Evolutionary conservation across 441 rosid genomes (phyloP), one percentile per base, ranked within the genome.

Genomic region (Metrosideros polymorpha): DNA sequence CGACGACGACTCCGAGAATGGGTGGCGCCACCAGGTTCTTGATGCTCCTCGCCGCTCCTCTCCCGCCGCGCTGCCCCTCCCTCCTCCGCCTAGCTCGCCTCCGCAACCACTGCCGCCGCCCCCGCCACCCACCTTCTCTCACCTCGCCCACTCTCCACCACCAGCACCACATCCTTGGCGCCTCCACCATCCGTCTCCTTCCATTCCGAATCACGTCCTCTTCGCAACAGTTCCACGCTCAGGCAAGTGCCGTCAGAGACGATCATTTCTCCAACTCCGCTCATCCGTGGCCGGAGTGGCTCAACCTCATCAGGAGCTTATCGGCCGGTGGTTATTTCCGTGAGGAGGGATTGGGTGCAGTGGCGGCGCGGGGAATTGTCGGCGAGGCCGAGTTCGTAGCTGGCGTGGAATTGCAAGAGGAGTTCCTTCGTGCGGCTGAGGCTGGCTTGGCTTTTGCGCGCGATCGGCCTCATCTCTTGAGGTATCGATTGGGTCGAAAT

Each of bases 401-500:
- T 0, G 89, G 76, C 52, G 77, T 79, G 52, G 87, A 88, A 85
- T 91, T 93, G 59, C 92, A 93, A 6, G 93, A 94, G 53, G 95
- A 92, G 52, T 88, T 97, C 82, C 43, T 91, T 52, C 86, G 85
- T n/a, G 92, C 92, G 76, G 91, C 91, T 49, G 52, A 82, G 53
- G 99, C 96, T 47, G 95, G 96, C 94, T 86, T 96, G 87, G 91
- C 96, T 9, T 89, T 96, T 75, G 96, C 99, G 15, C 92, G 91
- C 53, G 94, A 93, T 77, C 90, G 92, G 85, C 93, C 97, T 27
- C 89, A 90, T 15, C 83, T 94, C 50, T 87, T 96, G 54, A 91
- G 92, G 98, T 97, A 71, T 53, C 83, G 92, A 86, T 75, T 77
- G 86, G 24, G 14, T 25, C 71, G 71, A 55, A 84, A 51, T 10